Conservation (phyloP, 2,329 filamentous ascomycete genomes). For the Colletotrichum sp. region DNA sequence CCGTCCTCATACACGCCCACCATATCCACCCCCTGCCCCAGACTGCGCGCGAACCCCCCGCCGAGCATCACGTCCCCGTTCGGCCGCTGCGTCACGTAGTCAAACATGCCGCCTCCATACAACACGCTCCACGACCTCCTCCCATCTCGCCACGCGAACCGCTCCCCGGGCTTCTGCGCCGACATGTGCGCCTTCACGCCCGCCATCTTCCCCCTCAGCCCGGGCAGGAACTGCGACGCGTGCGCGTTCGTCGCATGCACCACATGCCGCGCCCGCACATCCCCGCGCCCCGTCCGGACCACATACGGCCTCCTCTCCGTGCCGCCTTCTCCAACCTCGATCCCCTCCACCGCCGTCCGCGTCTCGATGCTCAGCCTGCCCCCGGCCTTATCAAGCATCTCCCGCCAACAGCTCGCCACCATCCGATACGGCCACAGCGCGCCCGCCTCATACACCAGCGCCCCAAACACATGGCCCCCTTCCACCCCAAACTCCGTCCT, state of each 20-base stretch:
- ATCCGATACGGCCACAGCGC: slow-evolving; percentile 58
- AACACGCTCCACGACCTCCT: slow-evolving; percentile 56
- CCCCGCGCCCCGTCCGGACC: slow-evolving; percentile 50
- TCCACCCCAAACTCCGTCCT: slow-evolving; percentile 39
- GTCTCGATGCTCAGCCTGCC: slow-evolving; percentile 42
- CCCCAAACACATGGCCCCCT: slow-evolving; percentile 41
- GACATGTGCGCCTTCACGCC: slow-evolving; percentile 55
- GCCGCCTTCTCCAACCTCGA: slow-evolving; percentile 21
- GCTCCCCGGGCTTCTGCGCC: slow-evolving; percentile 43
- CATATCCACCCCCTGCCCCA: slow-evolving; percentile 46
- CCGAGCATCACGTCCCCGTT: slow-evolving; percentile 58
- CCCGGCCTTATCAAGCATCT: slow-evolving; percentile 38
- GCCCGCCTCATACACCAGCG: slow-evolving; percentile 49
- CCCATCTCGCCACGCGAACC: slow-evolving; percentile 35
- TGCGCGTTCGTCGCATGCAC: slow-evolving; percentile 65
- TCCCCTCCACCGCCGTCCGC: slow-evolving; percentile 35
- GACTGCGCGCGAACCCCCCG: slow-evolving; percentile 53
- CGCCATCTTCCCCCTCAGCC: slow-evolving; percentile 49
- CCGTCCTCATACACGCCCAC: slow-evolving; percentile 54
- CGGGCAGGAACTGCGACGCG: slow-evolving; percentile 55
- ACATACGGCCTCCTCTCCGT: slow-evolving; percentile 37
- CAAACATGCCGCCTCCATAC: slow-evolving; percentile 45
- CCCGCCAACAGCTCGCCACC: slow-evolving; percentile 49
- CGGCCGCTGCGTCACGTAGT: slow-evolving; percentile 57
- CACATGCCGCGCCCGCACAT: slow-evolving; percentile 52